Evolutionary conservation across 768 basidiomycete genomes (phyloP).

Genomic region (Hypsizygus marmoreus): DNA sequence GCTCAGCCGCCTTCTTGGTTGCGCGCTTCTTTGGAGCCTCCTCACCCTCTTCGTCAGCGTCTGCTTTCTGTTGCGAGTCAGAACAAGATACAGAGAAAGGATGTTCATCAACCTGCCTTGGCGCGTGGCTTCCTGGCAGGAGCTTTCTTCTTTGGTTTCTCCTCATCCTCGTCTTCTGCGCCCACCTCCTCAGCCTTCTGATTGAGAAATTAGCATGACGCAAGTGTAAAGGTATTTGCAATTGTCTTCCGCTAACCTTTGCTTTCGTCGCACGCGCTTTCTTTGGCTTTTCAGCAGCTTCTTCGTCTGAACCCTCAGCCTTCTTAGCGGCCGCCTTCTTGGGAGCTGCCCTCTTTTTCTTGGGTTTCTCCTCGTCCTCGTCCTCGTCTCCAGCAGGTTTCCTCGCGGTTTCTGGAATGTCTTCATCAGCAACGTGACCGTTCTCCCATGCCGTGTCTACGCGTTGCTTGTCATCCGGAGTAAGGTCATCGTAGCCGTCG

Average conservation of each 20-base stretch:
- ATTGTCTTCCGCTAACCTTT: conserved; percentile 13
- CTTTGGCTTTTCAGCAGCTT: conserved; percentile 24
- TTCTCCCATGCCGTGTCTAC: conserved; percentile 73
- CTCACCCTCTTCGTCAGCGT: conserved; percentile 35
- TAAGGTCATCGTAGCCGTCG: conserved; percentile 83
- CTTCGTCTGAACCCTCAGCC: conserved; percentile 5
- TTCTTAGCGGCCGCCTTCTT: conserved; percentile 22
- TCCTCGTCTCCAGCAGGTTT: conserved; percentile 40
- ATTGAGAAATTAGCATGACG: not conserved
- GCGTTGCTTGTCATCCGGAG: conserved; percentile 67
- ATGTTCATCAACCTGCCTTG: conserved; percentile 19
- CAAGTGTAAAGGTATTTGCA: not conserved
- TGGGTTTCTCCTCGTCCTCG: conserved; percentile 27
- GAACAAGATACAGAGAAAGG: conserved; percentile 2
- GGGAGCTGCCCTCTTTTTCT: conserved; percentile 36
- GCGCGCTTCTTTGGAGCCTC: conserved; percentile 48
- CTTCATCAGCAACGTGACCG: conserved; percentile 80
- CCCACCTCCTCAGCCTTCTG: conserved; percentile 30
- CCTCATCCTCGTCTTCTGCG: conserved; percentile 45
- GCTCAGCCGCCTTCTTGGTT: conserved; percentile 36
- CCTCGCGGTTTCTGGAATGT: conserved; percentile 74
- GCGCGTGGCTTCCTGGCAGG: conserved; percentile 34
- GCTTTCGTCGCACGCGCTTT: conserved; percentile 15
- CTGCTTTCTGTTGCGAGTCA: conserved; percentile 22
- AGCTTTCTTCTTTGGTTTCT: conserved; percentile 57